Evolutionary conservation across 805 yeast species (phyloP).

Genomic region (Starmerella khaoyaiensis): DNA sequence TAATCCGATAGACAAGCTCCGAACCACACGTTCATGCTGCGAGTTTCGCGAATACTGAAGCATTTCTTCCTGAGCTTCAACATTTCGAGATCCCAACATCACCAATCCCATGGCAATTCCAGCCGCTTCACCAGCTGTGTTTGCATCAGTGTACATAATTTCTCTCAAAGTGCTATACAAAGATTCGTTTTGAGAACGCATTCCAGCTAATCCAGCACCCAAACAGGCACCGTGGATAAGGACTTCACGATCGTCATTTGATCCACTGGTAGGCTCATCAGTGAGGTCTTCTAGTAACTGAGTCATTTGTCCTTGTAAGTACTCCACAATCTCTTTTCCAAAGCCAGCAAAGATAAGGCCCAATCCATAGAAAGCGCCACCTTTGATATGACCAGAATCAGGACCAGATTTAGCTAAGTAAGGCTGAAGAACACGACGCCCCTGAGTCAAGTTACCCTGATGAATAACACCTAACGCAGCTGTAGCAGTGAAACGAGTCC

Average conservation of each 20-base stretch:
- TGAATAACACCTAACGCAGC: conserved; percentile 97
- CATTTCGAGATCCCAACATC: conserved; percentile 81
- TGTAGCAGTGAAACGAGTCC: conserved; percentile 97
- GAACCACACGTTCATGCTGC: conserved; percentile 85
- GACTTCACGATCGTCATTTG: conserved; percentile 56
- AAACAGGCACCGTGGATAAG: conserved; percentile 90
- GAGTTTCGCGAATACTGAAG: conserved; percentile 85
- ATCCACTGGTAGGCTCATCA: conserved; percentile 27
- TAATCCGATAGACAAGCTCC: conserved; percentile 84
- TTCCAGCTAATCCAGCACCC: conserved; percentile 92
- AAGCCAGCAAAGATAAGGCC: conserved; percentile 95
- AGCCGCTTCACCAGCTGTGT: conserved; percentile 91
- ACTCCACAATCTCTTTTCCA: conserved; percentile 68
- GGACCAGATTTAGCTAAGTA: conserved; percentile 73
- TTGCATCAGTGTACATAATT: conserved; percentile 78
- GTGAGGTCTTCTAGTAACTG: conserved; percentile 9
- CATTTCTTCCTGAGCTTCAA: conserved; percentile 62
- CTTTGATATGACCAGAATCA: conserved; percentile 71
- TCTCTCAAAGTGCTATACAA: conserved; percentile 73
- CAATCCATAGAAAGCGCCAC: conserved; percentile 86
- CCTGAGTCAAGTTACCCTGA: conserved; percentile 85
- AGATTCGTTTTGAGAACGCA: conserved; percentile 68
- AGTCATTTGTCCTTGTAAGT: conserved; percentile 57
- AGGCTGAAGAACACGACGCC: conserved; percentile 73
- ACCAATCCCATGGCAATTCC: conserved; percentile 92